Evolutionary conservation across 1,139 yeast species (phyloP).

Genomic region (Geotrichum candidum): DNA sequence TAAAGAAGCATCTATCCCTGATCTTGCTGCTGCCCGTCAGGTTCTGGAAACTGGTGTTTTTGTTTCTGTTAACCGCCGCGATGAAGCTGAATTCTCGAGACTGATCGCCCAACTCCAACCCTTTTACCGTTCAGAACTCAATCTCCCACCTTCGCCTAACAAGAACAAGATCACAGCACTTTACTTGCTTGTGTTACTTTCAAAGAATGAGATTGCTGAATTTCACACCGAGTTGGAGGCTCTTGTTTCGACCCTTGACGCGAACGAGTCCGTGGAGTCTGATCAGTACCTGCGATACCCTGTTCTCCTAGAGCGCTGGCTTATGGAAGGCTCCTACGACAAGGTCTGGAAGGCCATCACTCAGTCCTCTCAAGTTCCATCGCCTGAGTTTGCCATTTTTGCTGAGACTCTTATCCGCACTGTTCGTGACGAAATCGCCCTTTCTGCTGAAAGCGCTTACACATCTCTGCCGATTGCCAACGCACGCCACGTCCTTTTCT

Average conservation of each 20-base stretch:
- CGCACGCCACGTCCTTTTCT: slow-evolving; percentile 73
- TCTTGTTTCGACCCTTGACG: slow-evolving; percentile 37
- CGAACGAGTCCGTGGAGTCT: slow-evolving; percentile 35
- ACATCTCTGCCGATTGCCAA: slow-evolving; percentile 70
- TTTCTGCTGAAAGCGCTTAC: slow-evolving; percentile 77
- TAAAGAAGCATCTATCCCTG: slow-evolving; percentile 39
- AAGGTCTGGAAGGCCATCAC: slow-evolving; percentile 78
- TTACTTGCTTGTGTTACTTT: slow-evolving; percentile 65
- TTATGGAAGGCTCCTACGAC: slow-evolving; percentile 95
- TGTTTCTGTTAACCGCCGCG: slow-evolving; percentile 57
- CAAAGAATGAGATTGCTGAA: slow-evolving; percentile 77
- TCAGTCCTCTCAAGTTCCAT: slow-evolving; percentile 42
- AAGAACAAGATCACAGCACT: slow-evolving; percentile 74
- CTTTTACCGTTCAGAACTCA: slow-evolving; percentile 50
- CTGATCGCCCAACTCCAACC: slow-evolving; percentile 71
- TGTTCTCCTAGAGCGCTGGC: slow-evolving; percentile 80
- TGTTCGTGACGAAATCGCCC: slow-evolving; percentile 81
- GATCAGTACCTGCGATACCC: slow-evolving; percentile 71
- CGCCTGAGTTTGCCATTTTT: slow-evolving; percentile 40
- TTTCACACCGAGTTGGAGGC: slow-evolving; percentile 87
- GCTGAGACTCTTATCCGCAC: slow-evolving; percentile 58
- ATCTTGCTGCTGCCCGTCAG: slow-evolving; percentile 70
- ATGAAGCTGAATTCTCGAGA: slow-evolving; percentile 63
- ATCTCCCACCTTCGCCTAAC: slow-evolving; percentile 53
- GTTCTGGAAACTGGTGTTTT: slow-evolving; percentile 85